Conservation (phyloP, 164 flowering plant genomes). For the Sedum album region DNA sequence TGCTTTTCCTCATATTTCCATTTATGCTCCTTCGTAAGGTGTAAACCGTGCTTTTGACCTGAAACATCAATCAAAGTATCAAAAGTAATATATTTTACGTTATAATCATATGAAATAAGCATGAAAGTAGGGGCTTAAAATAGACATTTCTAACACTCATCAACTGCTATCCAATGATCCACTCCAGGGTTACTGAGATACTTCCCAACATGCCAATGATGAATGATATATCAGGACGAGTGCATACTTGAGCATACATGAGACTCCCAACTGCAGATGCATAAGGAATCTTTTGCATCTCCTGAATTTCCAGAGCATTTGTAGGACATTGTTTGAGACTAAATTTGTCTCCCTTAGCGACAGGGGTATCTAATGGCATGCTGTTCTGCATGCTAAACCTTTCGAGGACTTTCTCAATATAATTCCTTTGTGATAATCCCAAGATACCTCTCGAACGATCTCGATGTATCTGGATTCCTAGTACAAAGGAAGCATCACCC, state of each 20-base stretch:
- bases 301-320: not conserved
- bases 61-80: too few species aligned
- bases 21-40: too few species aligned
- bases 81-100: too few species aligned
- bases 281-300: not conserved
- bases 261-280: not conserved
- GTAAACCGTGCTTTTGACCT: too few species aligned
- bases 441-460: not conserved
- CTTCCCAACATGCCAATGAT: not conserved
- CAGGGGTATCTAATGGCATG: too few species aligned
- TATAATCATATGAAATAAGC: too few species aligned
- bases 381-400: not conserved
- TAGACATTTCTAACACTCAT: too few species aligned
- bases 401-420: not conserved
- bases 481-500: not conserved
- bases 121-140: too few species aligned
- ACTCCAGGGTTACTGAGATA: not conserved
- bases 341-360: not conserved
- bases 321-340: not conserved
- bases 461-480: not conserved
- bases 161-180: not conserved
- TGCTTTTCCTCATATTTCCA: too few species aligned
- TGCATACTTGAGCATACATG: slow-evolving; percentile 7
- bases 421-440: not conserved
- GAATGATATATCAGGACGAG: not conserved